Evolutionary conservation across 2,329 filamentous ascomycete genomes (phyloP).

Genomic region (Fusarium camptoceras): DNA sequence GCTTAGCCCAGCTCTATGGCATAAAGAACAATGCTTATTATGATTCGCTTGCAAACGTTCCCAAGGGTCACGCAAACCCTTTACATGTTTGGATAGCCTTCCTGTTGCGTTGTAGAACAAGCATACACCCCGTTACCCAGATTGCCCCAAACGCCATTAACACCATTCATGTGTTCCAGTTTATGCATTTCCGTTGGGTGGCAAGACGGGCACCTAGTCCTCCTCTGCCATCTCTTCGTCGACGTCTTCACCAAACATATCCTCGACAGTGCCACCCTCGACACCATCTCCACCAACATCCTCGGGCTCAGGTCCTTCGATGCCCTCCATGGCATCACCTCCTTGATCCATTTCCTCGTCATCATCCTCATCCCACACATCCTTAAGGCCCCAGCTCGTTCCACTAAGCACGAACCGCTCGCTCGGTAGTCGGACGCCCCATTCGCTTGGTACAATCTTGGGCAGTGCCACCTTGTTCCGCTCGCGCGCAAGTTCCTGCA

Average conservation of each 20-base stretch:
- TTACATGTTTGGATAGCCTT: background rate
- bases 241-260: constrained; percentile 66
- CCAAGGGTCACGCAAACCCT: background rate
- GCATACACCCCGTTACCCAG: constrained; percentile 14
- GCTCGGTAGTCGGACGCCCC: constrained; percentile 74
- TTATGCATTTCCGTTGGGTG: constrained; percentile 8
- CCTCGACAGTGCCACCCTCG: constrained; percentile 64
- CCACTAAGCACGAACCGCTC: constrained; percentile 77
- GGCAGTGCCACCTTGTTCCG: constrained; percentile 76
- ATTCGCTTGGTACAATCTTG: constrained; percentile 71
- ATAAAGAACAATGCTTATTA: background rate
- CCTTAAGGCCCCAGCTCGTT: constrained; percentile 71
- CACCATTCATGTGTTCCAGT: constrained; percentile 19
- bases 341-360: constrained; percentile 55
- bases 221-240: constrained; percentile 68
- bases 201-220: constrained; percentile 25
- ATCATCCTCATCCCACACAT: constrained; percentile 66
- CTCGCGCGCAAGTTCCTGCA: constrained; percentile 78
- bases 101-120: background rate
- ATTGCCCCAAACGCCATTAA: constrained; percentile 36
- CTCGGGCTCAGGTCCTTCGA: constrained; percentile 56
- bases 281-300: constrained; percentile 60
- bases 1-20: background rate
- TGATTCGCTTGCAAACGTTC: background rate
- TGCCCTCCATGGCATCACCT: constrained; percentile 63